A percentile compares a stretch with the other conserved stretches of the same genome.
Conservation (phyloP, 140 eudicot species). For the Ambrosia hybrid region DNA sequence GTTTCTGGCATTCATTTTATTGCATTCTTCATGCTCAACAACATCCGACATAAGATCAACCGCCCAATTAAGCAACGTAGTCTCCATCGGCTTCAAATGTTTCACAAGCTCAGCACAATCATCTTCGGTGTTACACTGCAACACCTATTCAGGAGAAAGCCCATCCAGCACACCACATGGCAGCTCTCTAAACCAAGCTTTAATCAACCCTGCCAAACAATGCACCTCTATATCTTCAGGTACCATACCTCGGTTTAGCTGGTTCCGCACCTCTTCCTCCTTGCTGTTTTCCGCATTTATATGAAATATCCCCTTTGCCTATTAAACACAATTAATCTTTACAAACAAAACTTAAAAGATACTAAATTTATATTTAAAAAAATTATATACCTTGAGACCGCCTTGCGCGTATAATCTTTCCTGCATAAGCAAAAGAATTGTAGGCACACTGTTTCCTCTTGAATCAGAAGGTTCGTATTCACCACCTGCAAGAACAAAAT, state of each 20-base stretch:
- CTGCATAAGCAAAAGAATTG: constrained; percentile 85
- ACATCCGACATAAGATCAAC: constrained; percentile 97
- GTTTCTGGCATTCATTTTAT: constrained; percentile 98
- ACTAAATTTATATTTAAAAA: too few species aligned
- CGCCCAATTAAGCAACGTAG: constrained; percentile 92
- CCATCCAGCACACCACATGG: constrained; percentile 96
- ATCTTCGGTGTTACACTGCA: constrained; percentile 76
- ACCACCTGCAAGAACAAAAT: too few species aligned
- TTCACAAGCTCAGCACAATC: constrained; percentile 62
- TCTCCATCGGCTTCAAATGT: constrained; percentile 78
- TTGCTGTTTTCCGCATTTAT: constrained; percentile 92
- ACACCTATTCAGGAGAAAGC: constrained; percentile 86
- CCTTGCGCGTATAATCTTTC: constrained; percentile 77
- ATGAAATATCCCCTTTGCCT: constrained; percentile 97
- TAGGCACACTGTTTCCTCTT: constrained; percentile 95
- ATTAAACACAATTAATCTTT: background rate
- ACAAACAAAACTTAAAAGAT: background rate
- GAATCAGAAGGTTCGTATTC: constrained; percentile 44
- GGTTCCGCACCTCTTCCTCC: constrained; percentile 84
- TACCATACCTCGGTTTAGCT: constrained; percentile 83
- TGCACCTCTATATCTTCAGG: constrained; percentile 94
- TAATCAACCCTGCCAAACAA: constrained; percentile 84
- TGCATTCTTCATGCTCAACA: constrained; percentile 78
- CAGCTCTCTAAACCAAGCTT: constrained; percentile 98
- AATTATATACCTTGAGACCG: constrained; percentile 67